A percentile compares a stretch with the other conserved stretches of the same genome.
phyloP scores from a whole-genome alignment of 2,329 filamentous ascomycete species.

The Sporothrix humicola region DNA sequence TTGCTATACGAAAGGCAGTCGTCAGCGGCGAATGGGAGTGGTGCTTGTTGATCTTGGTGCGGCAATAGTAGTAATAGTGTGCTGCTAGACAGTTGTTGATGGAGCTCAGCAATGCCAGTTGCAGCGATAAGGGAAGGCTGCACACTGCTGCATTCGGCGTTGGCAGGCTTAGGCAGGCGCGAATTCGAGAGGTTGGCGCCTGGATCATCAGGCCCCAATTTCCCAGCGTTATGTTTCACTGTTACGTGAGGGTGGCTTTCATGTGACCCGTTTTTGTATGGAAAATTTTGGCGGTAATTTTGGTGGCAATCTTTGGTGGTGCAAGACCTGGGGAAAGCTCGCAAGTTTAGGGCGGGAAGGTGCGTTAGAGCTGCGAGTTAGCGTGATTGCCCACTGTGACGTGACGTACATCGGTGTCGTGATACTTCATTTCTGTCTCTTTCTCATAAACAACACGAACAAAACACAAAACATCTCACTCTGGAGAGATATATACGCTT shows the following conservation, averaged over 20 bases:
- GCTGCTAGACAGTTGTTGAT: slow-evolving; percentile 20
- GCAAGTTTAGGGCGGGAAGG: slow-evolving; percentile 20
- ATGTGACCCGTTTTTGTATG: not conserved
- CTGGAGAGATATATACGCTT: not conserved
- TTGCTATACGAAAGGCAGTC: not conserved
- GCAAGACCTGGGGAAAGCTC: slow-evolving; percentile 8
- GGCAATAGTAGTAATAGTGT: slow-evolving; percentile 27
- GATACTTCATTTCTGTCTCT: slow-evolving; percentile 2
- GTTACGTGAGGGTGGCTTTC: not conserved
- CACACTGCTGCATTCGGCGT: slow-evolving; percentile 1
- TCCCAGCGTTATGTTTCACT: not conserved
- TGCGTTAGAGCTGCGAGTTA: not conserved
- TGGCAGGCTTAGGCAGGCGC: not conserved
- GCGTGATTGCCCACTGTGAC: not conserved
- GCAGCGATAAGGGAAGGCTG: slow-evolving; percentile 30
- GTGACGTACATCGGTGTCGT: not conserved
- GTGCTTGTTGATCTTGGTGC: slow-evolving; percentile 4
- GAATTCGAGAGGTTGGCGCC: slow-evolving; percentile 12
- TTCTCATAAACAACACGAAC: not conserved
- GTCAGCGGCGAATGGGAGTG: not conserved
- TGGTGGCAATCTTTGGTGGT: not conserved
- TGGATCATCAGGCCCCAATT: slow-evolving; percentile 24
- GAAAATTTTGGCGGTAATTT: not conserved
- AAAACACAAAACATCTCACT: not conserved
- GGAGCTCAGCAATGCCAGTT: slow-evolving; percentile 22